A percentile compares a stretch with the other conserved stretches of the same genome.
Evolutionary conservation across 345 rosid species (phyloP).

Genomic region (Citrus trifoliata): DNA sequence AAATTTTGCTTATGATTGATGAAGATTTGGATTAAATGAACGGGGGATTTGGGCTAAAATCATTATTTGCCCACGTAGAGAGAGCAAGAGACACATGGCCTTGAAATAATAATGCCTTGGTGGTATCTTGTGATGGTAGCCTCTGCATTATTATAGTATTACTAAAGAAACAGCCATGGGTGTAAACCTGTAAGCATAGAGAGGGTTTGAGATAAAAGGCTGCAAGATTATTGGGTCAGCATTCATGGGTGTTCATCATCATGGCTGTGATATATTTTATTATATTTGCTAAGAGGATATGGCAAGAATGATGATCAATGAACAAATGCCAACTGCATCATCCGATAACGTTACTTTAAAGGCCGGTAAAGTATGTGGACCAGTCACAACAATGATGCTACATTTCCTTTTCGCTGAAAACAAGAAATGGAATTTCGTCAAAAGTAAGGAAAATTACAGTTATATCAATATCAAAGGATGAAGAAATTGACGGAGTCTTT

Average conservation of each 20-base stretch:
- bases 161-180: neutral
- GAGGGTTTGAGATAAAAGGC: neutral
- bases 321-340: no score
- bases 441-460: neutral
- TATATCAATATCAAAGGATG: no score
- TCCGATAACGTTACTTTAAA: no score
- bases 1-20: neutral
- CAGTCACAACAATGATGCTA: no score
- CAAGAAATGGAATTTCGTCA: neutral
- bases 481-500: no score
- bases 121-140: neutral
- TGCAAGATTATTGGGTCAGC: no score
- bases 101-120: neutral
- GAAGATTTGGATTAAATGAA: slow-evolving; percentile 13
- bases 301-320: no score
- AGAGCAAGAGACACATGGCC: neutral
- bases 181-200: neutral
- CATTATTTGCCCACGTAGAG: neutral
- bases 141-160: neutral
- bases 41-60: neutral
- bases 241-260: neutral
- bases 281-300: no score
- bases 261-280: no score
- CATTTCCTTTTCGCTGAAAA: neutral
- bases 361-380: no score